Base-by-base conservation (phyloP, 129 eudicot species). In the Glebionis coronaria region DNA sequence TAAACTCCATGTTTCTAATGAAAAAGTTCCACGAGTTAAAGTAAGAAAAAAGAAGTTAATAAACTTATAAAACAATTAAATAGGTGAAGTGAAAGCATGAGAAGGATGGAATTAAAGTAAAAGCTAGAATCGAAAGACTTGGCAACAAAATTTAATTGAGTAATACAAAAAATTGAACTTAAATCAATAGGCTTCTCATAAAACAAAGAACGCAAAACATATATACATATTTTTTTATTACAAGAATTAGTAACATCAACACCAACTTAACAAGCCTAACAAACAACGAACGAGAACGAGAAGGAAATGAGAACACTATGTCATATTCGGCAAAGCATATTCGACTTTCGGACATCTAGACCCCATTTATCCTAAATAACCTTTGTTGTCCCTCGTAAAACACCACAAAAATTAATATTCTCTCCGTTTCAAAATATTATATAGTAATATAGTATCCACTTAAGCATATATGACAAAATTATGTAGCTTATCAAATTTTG, bases 321-420 rank as follows among this genome's bases (percentile, higher is more conserved):
- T 73, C 63, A 23, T 18, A 63, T 73, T 54, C 71, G 71, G 78
- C 78, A 44, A 70, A 73, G 64, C 71, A 73, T 73, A 63, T 73
- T 42, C 77, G 42, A 7, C 27, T 40, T 53, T 25, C 10, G 59
- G 25, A 53, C 44, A 18, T 49, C 38, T 71, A 31, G 67, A 45
- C 56, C 62, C 54, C 51, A 15, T 23, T 54, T 27, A 9, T 52
- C 64, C 23, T 13, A 52, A n/a, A 21, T 12, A 62, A 51, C 9
- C 42, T 63, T 23, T 42, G 21, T 19, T 42, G 64, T 54, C 44
- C 71, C 46, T 1, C 35, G 9, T 40, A 53, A 57, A 53, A 6
- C n/a, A 25, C 76, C 61, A 9, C 46, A 63, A 38, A 35, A 62
- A 14, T 35, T 35, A 72, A 72, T 50, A 21, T 23, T 44, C 56